Evolutionary conservation across 1,139 yeast genomes (phyloP).

Genomic region (Yamadazyma diospyri): DNA sequence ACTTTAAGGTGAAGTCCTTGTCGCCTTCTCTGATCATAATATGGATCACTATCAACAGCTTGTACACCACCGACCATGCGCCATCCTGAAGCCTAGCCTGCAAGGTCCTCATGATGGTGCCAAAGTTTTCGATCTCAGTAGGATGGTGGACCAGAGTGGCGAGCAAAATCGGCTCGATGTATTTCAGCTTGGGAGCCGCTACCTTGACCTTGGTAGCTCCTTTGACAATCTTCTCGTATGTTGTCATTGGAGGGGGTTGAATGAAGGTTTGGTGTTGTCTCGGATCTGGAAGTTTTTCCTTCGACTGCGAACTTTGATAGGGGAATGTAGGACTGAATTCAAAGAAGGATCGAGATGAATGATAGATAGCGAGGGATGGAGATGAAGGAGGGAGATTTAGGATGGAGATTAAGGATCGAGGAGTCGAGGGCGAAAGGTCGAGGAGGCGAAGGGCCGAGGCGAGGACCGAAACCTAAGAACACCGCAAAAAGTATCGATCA

Average conservation of each 20-base stretch:
- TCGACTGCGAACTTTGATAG: constrained; percentile 2
- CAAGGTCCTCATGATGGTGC: constrained; percentile 64
- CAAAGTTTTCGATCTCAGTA: constrained; percentile 53
- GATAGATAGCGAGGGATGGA: background rate
- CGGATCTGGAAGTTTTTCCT: background rate
- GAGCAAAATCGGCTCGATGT: constrained; percentile 86
- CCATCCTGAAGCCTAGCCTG: constrained; percentile 63
- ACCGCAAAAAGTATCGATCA: too few relatives aligned
- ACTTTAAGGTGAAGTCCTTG: constrained; percentile 61
- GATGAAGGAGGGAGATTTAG: background rate
- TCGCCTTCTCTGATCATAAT: constrained; percentile 94
- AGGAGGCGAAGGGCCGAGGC: too few relatives aligned
- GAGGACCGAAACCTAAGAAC: too few relatives aligned
- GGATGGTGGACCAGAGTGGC: constrained; percentile 54
- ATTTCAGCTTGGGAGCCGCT: constrained; percentile 98
- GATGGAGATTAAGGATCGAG: too few relatives aligned
- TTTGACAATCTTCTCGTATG: constrained; percentile 45
- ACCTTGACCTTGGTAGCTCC: constrained; percentile 57
- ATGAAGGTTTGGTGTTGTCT: background rate
- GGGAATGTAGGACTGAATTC: background rate
- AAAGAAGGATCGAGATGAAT: background rate
- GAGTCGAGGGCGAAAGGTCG: too few relatives aligned
- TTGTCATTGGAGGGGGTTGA: constrained; percentile 28
- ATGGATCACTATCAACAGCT: constrained; percentile 79
- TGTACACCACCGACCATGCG: constrained; percentile 89